Evolutionary conservation across 495 filamentous ascomycete species (phyloP).

Genomic region (Lasiosphaeriaceae sp.): DNA sequence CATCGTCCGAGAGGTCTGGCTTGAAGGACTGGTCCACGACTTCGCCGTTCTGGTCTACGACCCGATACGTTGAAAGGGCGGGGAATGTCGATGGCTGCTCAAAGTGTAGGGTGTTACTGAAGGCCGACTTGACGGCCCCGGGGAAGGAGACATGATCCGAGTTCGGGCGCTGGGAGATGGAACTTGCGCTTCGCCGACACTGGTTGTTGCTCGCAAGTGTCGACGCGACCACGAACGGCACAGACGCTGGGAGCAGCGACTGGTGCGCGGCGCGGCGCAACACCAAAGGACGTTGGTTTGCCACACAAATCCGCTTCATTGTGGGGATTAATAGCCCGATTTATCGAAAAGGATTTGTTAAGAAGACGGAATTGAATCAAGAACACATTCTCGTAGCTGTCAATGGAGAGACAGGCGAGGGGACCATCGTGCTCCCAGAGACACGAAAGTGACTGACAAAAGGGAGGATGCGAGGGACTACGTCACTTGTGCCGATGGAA

Average conservation of each 20-base stretch:
- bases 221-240: background rate
- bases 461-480: constrained; percentile 9
- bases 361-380: background rate
- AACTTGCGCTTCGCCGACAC: constrained; percentile 25
- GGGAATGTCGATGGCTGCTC: constrained; percentile 61
- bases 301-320: background rate
- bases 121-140: constrained; percentile 90
- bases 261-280: background rate
- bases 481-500: constrained; percentile 38
- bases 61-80: constrained; percentile 81
- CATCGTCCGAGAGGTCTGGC: constrained; percentile 63
- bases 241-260: background rate
- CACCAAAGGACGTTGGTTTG: background rate
- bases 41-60: constrained; percentile 77
- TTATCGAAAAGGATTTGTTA: background rate
- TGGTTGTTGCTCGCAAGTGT: background rate
- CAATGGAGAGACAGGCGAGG: background rate
- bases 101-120: constrained; percentile 75
- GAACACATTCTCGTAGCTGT: background rate
- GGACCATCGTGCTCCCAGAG: background rate
- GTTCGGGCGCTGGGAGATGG: constrained; percentile 62
- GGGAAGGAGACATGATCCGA: constrained; percentile 80
- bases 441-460: background rate
- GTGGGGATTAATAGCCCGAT: background rate
- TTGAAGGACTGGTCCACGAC: constrained; percentile 66